These are phyloP conservation scores for Petrea volubilis DNA, from an alignment of 257 asterid species.

Conservation along the genomic window DNA sequence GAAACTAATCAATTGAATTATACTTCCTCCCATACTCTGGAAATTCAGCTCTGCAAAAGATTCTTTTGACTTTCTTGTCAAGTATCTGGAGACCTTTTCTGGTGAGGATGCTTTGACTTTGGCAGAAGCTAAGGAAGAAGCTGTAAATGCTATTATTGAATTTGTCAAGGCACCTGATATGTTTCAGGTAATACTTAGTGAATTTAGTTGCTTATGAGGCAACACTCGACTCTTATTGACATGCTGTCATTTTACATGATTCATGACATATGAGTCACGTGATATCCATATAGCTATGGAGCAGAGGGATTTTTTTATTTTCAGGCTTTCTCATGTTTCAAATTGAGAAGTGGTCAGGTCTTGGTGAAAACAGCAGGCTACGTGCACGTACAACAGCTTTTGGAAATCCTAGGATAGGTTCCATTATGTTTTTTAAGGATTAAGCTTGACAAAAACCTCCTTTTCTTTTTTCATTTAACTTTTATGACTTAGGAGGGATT, in stretches of 20 bases:
- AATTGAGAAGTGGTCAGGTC: too few species aligned
- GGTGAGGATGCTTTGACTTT: slow-evolving; percentile 62
- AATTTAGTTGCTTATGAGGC: slow-evolving; percentile 1
- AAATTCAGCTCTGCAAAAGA: slow-evolving; percentile 70
- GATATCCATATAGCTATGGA: too few species aligned
- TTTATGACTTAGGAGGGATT: background rate
- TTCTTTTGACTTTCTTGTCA: slow-evolving; percentile 74
- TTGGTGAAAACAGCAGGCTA: too few species aligned
- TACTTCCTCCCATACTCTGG: slow-evolving; percentile 16
- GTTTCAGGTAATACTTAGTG: slow-evolving; percentile 68
- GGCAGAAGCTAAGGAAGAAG: slow-evolving; percentile 89
- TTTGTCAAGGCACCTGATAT: slow-evolving; percentile 83
- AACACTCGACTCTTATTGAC: background rate
- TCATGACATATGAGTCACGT: too few species aligned
- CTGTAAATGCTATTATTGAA: slow-evolving; percentile 69
- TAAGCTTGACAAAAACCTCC: background rate
- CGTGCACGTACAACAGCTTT: too few species aligned
- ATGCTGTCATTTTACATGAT: background rate
- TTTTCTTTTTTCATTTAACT: background rate
- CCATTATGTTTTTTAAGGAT: background rate
- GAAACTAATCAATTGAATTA: background rate
- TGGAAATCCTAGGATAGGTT: background rate
- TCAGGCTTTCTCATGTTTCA: too few species aligned
- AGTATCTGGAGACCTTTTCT: slow-evolving; percentile 83
- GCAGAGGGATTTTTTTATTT: too few species aligned